A percentile compares a stretch with the other conserved stretches of the same genome.
These are phyloP conservation scores for Verruconis gallopava DNA, from an alignment of 2,329 filamentous ascomycete genomes.

Conservation along the genomic window DNA sequence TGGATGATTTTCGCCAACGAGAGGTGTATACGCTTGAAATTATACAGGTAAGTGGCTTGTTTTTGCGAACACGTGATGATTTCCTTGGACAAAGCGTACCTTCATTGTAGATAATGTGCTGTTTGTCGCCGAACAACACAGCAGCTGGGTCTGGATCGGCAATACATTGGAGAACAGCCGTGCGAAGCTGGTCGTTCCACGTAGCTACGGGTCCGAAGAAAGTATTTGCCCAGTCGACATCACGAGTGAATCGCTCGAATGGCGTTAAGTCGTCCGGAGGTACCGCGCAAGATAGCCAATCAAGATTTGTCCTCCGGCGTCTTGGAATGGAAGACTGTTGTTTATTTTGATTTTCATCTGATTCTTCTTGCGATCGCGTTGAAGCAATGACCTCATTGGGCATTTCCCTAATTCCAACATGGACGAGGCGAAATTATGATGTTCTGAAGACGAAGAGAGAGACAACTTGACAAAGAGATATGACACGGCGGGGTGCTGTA, in stretches of 20 bases:
- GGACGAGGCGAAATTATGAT: too few relatives aligned
- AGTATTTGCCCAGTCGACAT: conserved; percentile 4
- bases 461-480: too few relatives aligned
- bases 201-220: conserved; percentile 4
- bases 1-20: conserved; percentile 9
- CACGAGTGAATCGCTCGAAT: conserved; percentile 6
- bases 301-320: not conserved
- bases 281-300: not conserved
- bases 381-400: too few relatives aligned
- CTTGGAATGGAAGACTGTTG: too few relatives aligned
- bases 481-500: too few relatives aligned
- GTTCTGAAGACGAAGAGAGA: too few relatives aligned
- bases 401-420: too few relatives aligned
- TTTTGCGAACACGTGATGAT: too few relatives aligned
- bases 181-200: conserved; percentile 6
- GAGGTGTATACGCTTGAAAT: conserved; percentile 3
- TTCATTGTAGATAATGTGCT: not conserved
- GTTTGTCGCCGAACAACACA: not conserved
- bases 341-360: too few relatives aligned
- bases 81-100: too few relatives aligned
- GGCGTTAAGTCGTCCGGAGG: conserved; percentile 4
- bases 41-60: too few relatives aligned
- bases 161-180: not conserved
- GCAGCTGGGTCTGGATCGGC: not conserved
- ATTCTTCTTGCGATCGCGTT: too few relatives aligned